Evolutionary conservation across 2,329 filamentous ascomycete species (phyloP).

Genomic region (Calycina marina): DNA sequence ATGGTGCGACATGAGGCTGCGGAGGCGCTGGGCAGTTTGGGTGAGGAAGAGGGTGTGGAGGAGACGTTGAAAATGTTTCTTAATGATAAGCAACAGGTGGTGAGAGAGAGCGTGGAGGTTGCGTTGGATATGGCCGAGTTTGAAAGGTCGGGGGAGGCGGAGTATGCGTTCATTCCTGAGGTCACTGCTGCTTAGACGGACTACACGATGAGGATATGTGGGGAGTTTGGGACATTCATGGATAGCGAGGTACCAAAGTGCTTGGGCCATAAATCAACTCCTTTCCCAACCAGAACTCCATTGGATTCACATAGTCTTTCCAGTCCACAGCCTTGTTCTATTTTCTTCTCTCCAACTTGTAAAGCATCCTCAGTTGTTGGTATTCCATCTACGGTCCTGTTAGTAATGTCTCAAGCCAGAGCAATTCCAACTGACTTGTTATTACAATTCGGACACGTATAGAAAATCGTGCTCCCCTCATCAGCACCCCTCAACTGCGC

Average conservation of each 20-base stretch:
- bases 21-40: slow-evolving; percentile 85
- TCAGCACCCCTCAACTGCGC: slow-evolving; percentile 84
- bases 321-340: no score
- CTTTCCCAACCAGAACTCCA: neutral
- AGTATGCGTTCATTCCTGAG: slow-evolving; percentile 84
- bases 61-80: slow-evolving; percentile 71
- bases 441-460: slow-evolving; percentile 66
- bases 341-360: no score
- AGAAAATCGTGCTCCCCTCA: slow-evolving; percentile 88
- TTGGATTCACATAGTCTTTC: no score
- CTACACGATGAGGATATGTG: neutral
- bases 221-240: slow-evolving; percentile 4
- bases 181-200: slow-evolving; percentile 18
- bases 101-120: slow-evolving; percentile 87
- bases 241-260: slow-evolving; percentile 20
- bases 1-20: slow-evolving; percentile 98
- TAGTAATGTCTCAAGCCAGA: slow-evolving; percentile 3
- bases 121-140: slow-evolving; percentile 97
- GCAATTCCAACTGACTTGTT: slow-evolving; percentile 46
- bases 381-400: slow-evolving; percentile 21
- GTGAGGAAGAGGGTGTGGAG: slow-evolving; percentile 86
- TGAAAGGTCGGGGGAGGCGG: slow-evolving; percentile 73
- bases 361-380: slow-evolving; percentile 23
- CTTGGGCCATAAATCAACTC: slow-evolving; percentile 19
- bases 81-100: slow-evolving; percentile 81